Base-by-base conservation (phyloP, 2,329 filamentous ascomycete genomes). In the Dryadomyces sulphureus region DNA sequence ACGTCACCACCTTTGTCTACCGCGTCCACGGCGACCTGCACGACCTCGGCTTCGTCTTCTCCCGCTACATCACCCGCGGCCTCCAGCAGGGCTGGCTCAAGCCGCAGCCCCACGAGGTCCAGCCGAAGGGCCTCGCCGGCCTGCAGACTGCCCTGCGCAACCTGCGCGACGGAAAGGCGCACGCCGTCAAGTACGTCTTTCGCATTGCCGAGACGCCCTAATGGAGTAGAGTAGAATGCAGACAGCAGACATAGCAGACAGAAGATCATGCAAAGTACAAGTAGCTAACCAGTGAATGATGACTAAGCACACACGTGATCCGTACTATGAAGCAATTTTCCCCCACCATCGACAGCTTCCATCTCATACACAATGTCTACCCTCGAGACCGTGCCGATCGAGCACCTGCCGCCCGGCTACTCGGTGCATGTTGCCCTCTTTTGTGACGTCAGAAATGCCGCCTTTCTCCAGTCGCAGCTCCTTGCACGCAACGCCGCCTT, bases 401-500 rank as follows among this genome's bases (percentile, higher is more conserved):
- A 92, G 49, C 87, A 95, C 60, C 66, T 93, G 38, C 83, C 86
- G 1, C 57, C 68, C 7, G 67, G 69, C 24, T 70, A 87, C 59
- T 70, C 75, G 7, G 68, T 94, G 25, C 79, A 92, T 61, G 65
- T 86, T 43, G 80, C 77, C 38, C 66, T 94, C 27, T 95, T 92
- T 66, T 73, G 69, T 20, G 67, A 85, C 59, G 76, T 96, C 47
- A 61, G 73, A 50, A 98, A 98, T 60, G 75, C 87, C 11, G 64
- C 74, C 1, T 88, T 82, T 57, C 69, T 98, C 38, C 81, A 88
- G 45, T 70, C 81, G 54, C 89, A 95, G 65, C 76, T 98, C 5
- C 70, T 96, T n/a, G 73, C 77, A 6, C 84, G 85, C 45, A 94
- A 96, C 59, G 58, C 76, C 11, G 80, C 81, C 8, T 96, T 89